phyloP scores from a whole-genome alignment of 345 rosid species.

The Brassica incana region DNA sequence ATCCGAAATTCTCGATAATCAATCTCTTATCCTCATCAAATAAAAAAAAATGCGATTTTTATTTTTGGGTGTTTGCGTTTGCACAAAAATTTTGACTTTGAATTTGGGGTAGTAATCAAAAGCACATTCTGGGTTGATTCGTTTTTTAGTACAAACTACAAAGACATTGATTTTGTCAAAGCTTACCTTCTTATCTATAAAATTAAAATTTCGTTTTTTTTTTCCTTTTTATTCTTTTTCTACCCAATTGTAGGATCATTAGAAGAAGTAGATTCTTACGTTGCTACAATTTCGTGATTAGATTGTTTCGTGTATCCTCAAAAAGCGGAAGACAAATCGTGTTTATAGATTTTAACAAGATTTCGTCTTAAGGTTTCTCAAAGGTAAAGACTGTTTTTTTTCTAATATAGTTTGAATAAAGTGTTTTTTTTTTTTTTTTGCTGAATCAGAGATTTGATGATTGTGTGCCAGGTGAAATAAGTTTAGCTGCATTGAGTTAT shows the following conservation, averaged over 20 bases:
- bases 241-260: conserved; percentile 32
- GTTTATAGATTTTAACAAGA: conserved; percentile 16
- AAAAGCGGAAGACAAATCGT: conserved; percentile 19
- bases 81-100: conserved; percentile 47
- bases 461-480: conserved; percentile 42
- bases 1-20: neutral
- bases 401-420: neutral
- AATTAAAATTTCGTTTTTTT: neutral
- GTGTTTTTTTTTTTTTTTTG: neutral
- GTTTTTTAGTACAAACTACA: neutral
- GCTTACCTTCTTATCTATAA: conserved; percentile 10
- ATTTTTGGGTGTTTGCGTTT: conserved; percentile 5
- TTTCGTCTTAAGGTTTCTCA: conserved; percentile 33
- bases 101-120: conserved; percentile 45
- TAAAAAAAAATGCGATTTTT: conserved; percentile 7
- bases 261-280: conserved; percentile 27
- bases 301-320: conserved; percentile 25
- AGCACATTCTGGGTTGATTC: conserved; percentile 41
- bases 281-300: conserved; percentile 22
- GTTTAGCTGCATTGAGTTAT: conserved; percentile 32
- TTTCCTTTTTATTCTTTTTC: neutral
- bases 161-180: conserved; percentile 38
- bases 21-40: neutral
- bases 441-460: conserved; percentile 8
- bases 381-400: neutral